Evolutionary conservation across 768 basidiomycete genomes (phyloP), one percentile per base, ranked within the genome.

Genomic region (Lepiota venenata): DNA sequence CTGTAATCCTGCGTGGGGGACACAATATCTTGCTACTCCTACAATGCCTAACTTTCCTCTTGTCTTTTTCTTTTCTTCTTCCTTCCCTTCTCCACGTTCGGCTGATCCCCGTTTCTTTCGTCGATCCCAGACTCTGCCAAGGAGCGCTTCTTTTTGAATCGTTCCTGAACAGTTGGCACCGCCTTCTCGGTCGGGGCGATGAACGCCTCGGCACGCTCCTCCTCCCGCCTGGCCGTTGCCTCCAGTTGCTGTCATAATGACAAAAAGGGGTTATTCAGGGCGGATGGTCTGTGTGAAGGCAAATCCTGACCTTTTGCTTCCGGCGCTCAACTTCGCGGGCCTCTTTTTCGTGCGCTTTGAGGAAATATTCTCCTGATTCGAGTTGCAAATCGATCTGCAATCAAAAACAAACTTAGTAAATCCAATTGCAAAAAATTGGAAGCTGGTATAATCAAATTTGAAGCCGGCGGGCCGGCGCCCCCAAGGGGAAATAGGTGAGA

Each of bases 351-450:
- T 83, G 78, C 15, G 88, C 74, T 67, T 96, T 97, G 73, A 99
- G 87, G 78, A 98, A 99, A 67, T 98, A 98, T 65, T 98, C 97
- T 72, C 97, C 97, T 2, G 89, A 90, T 66, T 97, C 96, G 59
- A 98, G 78, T 77, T 98, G 89, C 42, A 97, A 67, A 70, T 99
- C 97, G 64, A 98, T 76, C 87, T 93, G 56, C 29, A 4, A 49
- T 15, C 7, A 5, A n/a, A 45, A 22, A 45, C 57, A 37, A 52
- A n/a, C 8, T 1, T 8, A 32, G 32, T 32, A 32, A 32, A 11
- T 32, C 6, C 32, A 32, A 32, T 32, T 32, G n/a, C 32, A 11
- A 32, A 7, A 32, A 7, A 11, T 4, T 2, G 25, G 25, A 5
- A 25, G 25, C 3, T 25, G 25, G 25, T 5, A 25, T 25, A 25